Base-by-base conservation (phyloP, 768 basidiomycete species). In the Tephrocybe sp. region DNA sequence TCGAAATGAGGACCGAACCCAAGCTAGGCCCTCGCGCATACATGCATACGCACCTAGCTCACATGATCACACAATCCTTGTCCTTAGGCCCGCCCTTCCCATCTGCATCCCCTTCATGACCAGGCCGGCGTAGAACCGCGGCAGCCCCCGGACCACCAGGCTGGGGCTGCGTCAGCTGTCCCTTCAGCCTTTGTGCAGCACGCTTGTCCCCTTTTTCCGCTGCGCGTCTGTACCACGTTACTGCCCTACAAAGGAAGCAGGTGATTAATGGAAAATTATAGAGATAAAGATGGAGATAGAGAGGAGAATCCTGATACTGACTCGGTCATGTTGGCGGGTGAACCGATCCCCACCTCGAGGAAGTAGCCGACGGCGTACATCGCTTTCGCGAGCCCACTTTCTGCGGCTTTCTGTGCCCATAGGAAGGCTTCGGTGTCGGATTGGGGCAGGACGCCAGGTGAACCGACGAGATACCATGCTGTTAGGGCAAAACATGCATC, bases 291-390 rank as follows among this genome's bases (percentile, higher is more conserved):
- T 6, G 45, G 39, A n/a, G 11, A 30, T 8, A 13, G 5, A 13
- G 2, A 53, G 23, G 17, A 35, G 19, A 7, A 34, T 8, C 33
- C 8, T 34, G 33, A 7, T 26, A 49, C 53, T 53, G 42, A 51
- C 56, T 57, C 52, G n/a, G 51, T 35, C 45, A 44, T 45, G 35
- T 33, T 54, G 9, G 20, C 34, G 23, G 38, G 30, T 4, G 56
- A 54, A 14, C 57, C 57, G 26, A 58, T 55, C 20, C 54, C 60
- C n/a, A 96, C 92, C 72, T 99, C 96, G 56, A 87, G 79, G 68
- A 99, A 99, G 73, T 99, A 99, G 1, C 97, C 97, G 1, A 95
- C 87, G 17, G 95, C 97, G 60, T 99, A 99, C 84, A 97, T 90
- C 10, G 97, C 97, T 67, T 99, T 99, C 4, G 84, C 80, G 12